Base-by-base conservation (phyloP, 2,329 filamentous ascomycete species). In the Botrytis cinerea region DNA sequence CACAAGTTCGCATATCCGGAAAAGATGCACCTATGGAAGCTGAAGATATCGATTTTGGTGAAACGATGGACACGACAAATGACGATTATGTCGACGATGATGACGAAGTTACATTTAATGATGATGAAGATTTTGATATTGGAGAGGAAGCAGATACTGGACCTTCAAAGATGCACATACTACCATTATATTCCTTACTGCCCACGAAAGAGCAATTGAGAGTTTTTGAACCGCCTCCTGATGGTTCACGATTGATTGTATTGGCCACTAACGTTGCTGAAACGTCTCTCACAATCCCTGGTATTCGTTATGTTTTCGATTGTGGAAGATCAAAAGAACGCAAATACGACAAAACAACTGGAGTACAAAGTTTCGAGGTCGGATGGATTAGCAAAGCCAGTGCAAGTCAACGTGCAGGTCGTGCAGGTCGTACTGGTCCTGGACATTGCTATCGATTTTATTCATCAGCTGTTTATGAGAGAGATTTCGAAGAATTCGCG, bases 311-410 rank as follows among this genome's bases (percentile, higher is more conserved):
- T 80, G 96, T 99, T 14, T 98, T 99, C 75, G 95, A 98, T 82
- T 95, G 93, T 77, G 96, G 96, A 48, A 88, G 97, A 68, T 92
- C 93, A 51, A 99, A 99, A 82, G 95, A 98, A 82, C 92, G 95
- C 75, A 92, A 91, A 73, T 98, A 96, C 79, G 93, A 98, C 80
- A 87, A 89, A n/a, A 84, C 89, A 18, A 98, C 93, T 14, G 95
- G 95, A 5, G 95, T 99, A 0, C 96, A 99, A 81, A 97, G 92
- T 80, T 99, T 97, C 81, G 93, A 97, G 78, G 89, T 99, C 71
- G 92, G 92, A 59, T 99, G 95, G 94, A 97, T 98, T 81, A 98
- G 95, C 84, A 98, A 99, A 84, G 96, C 96, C 43, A 97, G 94
- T 81, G 95, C 96, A 12, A 93, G 91, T 77, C 96, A 99, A 83